phyloP scores from a whole-genome alignment of 345 rosid genomes.

The Eucalyptus victrix region DNA sequence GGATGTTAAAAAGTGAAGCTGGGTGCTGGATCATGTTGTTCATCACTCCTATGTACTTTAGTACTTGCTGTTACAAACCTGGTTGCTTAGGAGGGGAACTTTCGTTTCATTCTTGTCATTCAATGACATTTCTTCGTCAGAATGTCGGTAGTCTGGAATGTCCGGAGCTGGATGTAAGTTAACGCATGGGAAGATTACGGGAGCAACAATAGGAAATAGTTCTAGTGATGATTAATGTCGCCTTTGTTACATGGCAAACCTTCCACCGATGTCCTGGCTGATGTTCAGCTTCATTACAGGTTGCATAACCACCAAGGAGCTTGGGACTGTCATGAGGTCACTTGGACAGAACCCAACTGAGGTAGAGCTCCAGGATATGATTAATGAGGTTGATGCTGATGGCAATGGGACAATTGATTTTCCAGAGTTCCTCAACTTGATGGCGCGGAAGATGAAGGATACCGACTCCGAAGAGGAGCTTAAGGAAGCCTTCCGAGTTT shows the following conservation, averaged over 20 bases:
- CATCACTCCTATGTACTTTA: not conserved
- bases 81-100: not conserved
- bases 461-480: slow-evolving; percentile 54
- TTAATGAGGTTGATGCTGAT: slow-evolving; percentile 49
- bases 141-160: not conserved
- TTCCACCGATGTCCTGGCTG: not conserved
- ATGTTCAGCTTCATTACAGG: slow-evolving; percentile 5
- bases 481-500: slow-evolving; percentile 45
- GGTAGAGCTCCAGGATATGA: slow-evolving; percentile 55
- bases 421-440: slow-evolving; percentile 38
- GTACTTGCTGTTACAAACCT: not conserved
- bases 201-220: not conserved
- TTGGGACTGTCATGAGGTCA: slow-evolving; percentile 46
- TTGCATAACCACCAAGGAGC: slow-evolving; percentile 52
- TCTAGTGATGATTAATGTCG: not conserved
- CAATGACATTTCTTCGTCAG: not conserved
- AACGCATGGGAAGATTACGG: not conserved
- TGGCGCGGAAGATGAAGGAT: slow-evolving; percentile 53
- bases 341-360: slow-evolving; percentile 50
- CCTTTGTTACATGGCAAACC: not conserved
- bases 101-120: not conserved
- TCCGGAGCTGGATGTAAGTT: not conserved
- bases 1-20: not conserved
- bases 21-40: not conserved
- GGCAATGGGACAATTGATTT: slow-evolving; percentile 49